Base-by-base conservation (phyloP, 2,329 filamentous ascomycete genomes). In the Pestalotiopsis sp. region DNA sequence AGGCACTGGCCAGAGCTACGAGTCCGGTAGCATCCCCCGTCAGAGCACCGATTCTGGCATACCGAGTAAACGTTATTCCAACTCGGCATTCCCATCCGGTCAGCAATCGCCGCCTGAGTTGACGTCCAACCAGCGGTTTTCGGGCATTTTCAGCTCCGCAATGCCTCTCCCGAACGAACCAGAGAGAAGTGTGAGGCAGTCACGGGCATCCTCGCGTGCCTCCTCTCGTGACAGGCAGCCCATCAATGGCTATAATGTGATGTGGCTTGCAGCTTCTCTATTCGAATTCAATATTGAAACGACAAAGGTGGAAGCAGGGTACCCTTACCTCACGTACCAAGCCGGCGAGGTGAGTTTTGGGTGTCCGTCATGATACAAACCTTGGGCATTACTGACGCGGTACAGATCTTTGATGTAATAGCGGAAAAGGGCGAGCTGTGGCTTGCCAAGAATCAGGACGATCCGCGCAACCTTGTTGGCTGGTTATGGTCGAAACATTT, bases 401-500 rank as follows among this genome's bases (percentile, higher is more conserved):
- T 25, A 20, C 72, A 92, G 88, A 93, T 95, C 71, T 95, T 95
- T 76, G 93, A 95, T 82, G 92, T 99, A 66, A 94, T 99, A 77
- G 96, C 92, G 38, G 95, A 98, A 81, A 98, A 98, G 79, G 96
- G 96, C 72, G 96, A 99, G 84, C 87, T 98, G 63, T 99, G 96
- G 96, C 89, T 99, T 68, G 96, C 96, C 66, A 94, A 94, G 80
- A 99, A 99, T 78, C 96, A 99, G 82, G 96, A 99, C 77, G 96
- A 99, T 80, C 84, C 90, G 1, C 86, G 84, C 12, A 88, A 92
- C 72, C 87, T 90, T 72, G 91, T 98, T 41, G 96, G 96, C 65
- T 99, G 96, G 96, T 97, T 99, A 76, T 99, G 96, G 96, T 97
- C 95, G 76, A 98, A 98, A 81, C 96, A 99, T 83, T 99, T 99